Evolutionary conservation across 1,284 basidiomycete species (phyloP).

Genomic region (Pseudozyma sp.): DNA sequence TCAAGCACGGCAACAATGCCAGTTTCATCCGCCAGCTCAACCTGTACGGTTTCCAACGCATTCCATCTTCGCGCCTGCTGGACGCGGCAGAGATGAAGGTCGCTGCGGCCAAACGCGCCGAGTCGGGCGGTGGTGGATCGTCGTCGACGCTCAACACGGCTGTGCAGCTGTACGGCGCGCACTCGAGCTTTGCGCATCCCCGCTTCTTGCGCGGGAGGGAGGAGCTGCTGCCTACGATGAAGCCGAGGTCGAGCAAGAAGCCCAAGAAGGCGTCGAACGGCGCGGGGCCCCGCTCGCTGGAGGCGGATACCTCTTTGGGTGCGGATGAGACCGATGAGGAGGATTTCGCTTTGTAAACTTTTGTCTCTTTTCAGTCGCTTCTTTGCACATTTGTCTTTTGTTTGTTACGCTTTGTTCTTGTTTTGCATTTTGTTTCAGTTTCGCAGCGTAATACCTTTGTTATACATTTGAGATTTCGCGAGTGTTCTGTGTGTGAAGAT

Average conservation of each 20-base stretch:
- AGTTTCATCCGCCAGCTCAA: constrained; percentile 68
- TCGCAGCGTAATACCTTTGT: no score
- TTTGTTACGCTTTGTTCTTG: constrained; percentile 1
- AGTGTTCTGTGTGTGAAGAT: background rate
- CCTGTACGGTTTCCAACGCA: constrained; percentile 67
- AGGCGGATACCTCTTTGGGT: constrained; percentile 28
- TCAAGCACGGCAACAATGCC: constrained; percentile 68
- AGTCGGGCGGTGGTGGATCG: constrained; percentile 21
- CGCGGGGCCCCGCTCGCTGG: constrained; percentile 22
- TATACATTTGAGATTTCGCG: background rate
- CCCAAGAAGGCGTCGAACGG: constrained; percentile 54
- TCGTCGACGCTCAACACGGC: constrained; percentile 60
- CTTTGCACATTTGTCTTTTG: background rate
- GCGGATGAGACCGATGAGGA: constrained; percentile 55
- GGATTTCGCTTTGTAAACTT: constrained; percentile 36
- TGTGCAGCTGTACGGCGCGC: constrained; percentile 64
- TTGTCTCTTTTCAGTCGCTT: background rate
- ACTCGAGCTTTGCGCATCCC: constrained; percentile 67
- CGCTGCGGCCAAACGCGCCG: constrained; percentile 43
- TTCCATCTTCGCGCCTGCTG: constrained; percentile 63
- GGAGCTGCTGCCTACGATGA: constrained; percentile 64
- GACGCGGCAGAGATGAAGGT: constrained; percentile 61
- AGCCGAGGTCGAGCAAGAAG: constrained; percentile 67
- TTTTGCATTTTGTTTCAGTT: background rate
- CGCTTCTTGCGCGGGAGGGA: constrained; percentile 63